Percentiles rank a stretch among this genome's conserved stretches.
Conservation (phyloP, 2,329 filamentous ascomycete species). For the Hypoxylon sp. region DNA sequence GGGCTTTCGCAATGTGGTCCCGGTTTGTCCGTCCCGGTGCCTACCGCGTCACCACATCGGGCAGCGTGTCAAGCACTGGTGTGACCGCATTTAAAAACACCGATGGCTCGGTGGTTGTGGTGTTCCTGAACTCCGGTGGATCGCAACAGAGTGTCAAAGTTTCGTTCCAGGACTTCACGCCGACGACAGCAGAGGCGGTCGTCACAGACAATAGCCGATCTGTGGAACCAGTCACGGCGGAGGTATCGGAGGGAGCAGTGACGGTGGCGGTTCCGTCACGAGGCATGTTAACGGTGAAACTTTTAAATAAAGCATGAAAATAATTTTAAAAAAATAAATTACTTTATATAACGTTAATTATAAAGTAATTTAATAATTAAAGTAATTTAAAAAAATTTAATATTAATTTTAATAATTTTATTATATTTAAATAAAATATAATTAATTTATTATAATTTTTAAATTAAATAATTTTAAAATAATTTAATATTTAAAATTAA, state of each 20-base stretch:
- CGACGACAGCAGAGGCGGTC: slow-evolving; percentile 22
- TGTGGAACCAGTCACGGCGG: slow-evolving; percentile 14
- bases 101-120: slow-evolving; percentile 38
- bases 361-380: background rate
- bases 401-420: slow-evolving; percentile 4
- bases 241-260: slow-evolving; percentile 20
- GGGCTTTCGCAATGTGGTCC: slow-evolving; percentile 43
- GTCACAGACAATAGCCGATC: slow-evolving; percentile 38
- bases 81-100: slow-evolving; percentile 38
- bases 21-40: slow-evolving; percentile 40
- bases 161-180: slow-evolving; percentile 25
- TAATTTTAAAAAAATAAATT: background rate
- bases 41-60: slow-evolving; percentile 35
- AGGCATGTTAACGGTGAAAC: slow-evolving; percentile 36
- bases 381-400: background rate
- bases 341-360: background rate
- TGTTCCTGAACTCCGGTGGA: slow-evolving; percentile 39
- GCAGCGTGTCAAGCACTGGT: slow-evolving; percentile 31
- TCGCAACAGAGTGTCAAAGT: slow-evolving; percentile 33
- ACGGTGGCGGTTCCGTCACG: slow-evolving; percentile 29
- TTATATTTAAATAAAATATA: slow-evolving; percentile 2
- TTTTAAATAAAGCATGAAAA: background rate
- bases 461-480: slow-evolving; percentile 4
- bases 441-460: background rate
- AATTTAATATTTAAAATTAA: slow-evolving; percentile 1